Conservation (phyloP, 2,329 filamentous ascomycete species). For the Pyrenochaeta sp. region DNA sequence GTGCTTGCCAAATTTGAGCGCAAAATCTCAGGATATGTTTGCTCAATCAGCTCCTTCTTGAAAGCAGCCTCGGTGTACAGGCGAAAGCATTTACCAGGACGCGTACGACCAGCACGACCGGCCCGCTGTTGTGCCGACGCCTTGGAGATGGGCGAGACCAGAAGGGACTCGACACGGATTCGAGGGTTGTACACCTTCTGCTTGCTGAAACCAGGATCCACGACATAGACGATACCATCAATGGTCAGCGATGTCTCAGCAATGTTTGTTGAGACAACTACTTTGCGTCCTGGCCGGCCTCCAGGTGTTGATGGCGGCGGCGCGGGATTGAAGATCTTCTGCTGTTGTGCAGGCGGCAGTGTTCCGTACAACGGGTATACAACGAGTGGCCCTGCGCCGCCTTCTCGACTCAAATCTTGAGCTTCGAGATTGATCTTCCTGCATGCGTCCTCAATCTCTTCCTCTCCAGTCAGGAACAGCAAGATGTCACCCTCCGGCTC, state of each 20-base stretch:
- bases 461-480: constrained; percentile 95
- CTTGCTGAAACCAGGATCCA: constrained; percentile 99
- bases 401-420: constrained; percentile 90
- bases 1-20: constrained; percentile 95
- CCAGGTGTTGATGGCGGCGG: constrained; percentile 76
- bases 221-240: constrained; percentile 97
- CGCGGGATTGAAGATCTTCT: constrained; percentile 92
- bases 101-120: constrained; percentile 98
- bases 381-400: constrained; percentile 86
- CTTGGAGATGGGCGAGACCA: constrained; percentile 98
- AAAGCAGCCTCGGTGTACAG: constrained; percentile 95
- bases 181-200: constrained; percentile 99
- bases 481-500: constrained; percentile 93
- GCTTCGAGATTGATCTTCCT: constrained; percentile 90
- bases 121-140: constrained; percentile 96
- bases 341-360: constrained; percentile 90
- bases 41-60: constrained; percentile 97
- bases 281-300: constrained; percentile 89
- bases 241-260: constrained; percentile 98
- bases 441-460: constrained; percentile 97
- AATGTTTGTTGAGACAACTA: constrained; percentile 96
- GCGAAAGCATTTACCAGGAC: constrained; percentile 97
- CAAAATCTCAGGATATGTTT: constrained; percentile 95
- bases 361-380: constrained; percentile 96
- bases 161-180: constrained; percentile 92